Base-by-base conservation (phyloP, 371 early-diverging fungal species). In the Mucor irregularis region DNA sequence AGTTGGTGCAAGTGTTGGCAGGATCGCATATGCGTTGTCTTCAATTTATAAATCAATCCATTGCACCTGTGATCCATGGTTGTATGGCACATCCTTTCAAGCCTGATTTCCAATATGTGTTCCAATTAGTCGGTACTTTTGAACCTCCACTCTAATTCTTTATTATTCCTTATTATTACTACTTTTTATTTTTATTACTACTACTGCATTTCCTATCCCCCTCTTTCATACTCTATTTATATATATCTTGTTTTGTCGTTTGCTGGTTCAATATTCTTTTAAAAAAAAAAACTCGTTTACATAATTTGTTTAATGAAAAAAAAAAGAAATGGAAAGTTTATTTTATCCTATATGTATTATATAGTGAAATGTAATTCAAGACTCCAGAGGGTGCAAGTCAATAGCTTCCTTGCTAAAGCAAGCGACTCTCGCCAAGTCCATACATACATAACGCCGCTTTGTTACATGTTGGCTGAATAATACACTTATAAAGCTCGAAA, bases 51-150 rank as follows among this genome's bases (percentile, higher is more conserved):
- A 52, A 68, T 19, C 56, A 65, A 28, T 53, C 54, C 16, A 54
- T 63, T 24, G 54, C 74, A 13, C 76, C 80, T 17, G 64, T 74
- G 1, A 69, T 76, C 31, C 76, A 79, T 58, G 80, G 80, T 13
- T 61, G 62, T 25, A 79, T 76, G 80, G 46, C 62, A 1, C 74
- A 76, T 65, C 73, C 78, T 4, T 73, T 73, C 61, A 78, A 73
- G 46, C 71, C 73, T 9, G 73, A 67, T 28, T 74, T 51, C 31
- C 78, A 78, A 58, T 69, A 62, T 25, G 61, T 77, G 6, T 78
- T 78, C 47, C 68, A 73, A 37, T 51, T 78, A 5, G 38, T 49
- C 39, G 60, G 60, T 4, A 58, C 45, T n/a, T 58, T 63, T 53
- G 52, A 48, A 45, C 53, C 53, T 35, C 44, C 66, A 49, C 53